phyloP scores from a whole-genome alignment of 495 filamentous ascomycete genomes.

The Xylaria grammica region DNA sequence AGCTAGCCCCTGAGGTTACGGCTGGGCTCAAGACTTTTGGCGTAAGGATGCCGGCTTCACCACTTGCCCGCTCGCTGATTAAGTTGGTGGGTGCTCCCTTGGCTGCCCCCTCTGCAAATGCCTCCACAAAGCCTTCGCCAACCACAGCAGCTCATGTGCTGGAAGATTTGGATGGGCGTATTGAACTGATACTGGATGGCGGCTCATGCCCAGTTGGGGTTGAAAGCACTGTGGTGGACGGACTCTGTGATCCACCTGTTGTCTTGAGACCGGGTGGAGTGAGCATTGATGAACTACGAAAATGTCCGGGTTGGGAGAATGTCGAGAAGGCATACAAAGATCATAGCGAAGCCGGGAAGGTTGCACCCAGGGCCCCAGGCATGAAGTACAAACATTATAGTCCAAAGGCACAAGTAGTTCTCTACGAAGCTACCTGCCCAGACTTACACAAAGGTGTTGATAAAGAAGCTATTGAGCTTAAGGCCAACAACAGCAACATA shows the following conservation, averaged over 20 bases:
- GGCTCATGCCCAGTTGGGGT: conserved; percentile 86
- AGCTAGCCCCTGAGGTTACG: conserved; percentile 85
- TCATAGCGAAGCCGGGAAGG: conserved; percentile 55
- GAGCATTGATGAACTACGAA: conserved; percentile 79
- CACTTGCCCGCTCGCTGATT: conserved; percentile 86
- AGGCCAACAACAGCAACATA: neutral
- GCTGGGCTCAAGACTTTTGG: conserved; percentile 84
- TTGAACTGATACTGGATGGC: conserved; percentile 88
- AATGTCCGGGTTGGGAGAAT: conserved; percentile 79
- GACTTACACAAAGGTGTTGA: conserved; percentile 24
- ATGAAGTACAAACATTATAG: conserved; percentile 99
- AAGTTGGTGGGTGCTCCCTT: conserved; percentile 75
- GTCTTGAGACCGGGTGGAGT: conserved; percentile 89
- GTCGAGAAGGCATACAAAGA: conserved; percentile 79
- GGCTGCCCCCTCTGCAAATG: conserved; percentile 95
- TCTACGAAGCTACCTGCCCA: conserved; percentile 67
- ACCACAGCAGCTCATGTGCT: conserved; percentile 87
- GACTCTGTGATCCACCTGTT: conserved; percentile 76
- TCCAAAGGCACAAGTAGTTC: conserved; percentile 82
- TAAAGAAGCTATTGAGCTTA: conserved; percentile 23
- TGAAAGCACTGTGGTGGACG: conserved; percentile 96
- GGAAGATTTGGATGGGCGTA: conserved; percentile 83
- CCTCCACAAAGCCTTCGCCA: conserved; percentile 87
- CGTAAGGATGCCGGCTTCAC: conserved; percentile 82
- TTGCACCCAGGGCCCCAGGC: conserved; percentile 80